These are phyloP conservation scores for Tulasnella sp. DNA, from an alignment of 768 basidiomycete species.

Conservation along the genomic window DNA sequence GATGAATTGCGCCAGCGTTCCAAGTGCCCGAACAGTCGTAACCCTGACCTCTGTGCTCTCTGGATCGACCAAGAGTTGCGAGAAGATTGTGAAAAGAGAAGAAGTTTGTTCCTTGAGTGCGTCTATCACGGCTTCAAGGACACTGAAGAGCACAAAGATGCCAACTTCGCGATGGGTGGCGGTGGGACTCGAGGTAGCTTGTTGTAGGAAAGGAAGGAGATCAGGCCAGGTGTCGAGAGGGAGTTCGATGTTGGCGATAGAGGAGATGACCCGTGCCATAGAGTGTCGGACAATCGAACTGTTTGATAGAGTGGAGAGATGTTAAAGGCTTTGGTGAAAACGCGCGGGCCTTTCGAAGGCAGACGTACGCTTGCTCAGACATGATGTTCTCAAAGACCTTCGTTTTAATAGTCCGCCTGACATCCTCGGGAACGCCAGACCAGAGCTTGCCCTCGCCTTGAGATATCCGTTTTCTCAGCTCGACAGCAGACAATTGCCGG, in stretches of 20 bases:
- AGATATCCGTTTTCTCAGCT: constrained; percentile 83
- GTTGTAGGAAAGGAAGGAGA: constrained; percentile 78
- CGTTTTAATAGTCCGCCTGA: constrained; percentile 74
- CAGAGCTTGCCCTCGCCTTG: constrained; percentile 75
- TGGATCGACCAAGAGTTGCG: constrained; percentile 58
- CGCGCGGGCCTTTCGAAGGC: constrained; percentile 9
- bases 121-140: constrained; percentile 85
- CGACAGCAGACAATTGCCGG: constrained; percentile 93
- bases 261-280: constrained; percentile 82
- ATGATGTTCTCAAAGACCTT: constrained; percentile 71
- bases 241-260: constrained; percentile 84
- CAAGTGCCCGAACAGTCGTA: constrained; percentile 83
- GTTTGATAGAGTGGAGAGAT: constrained; percentile 20
- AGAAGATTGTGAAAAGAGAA: constrained; percentile 71
- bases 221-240: constrained; percentile 68
- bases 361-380: constrained; percentile 61
- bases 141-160: constrained; percentile 77
- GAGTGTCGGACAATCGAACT: constrained; percentile 90
- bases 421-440: constrained; percentile 52
- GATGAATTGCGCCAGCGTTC: constrained; percentile 87
- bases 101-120: constrained; percentile 69
- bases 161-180: constrained; percentile 84
- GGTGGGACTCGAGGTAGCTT: constrained; percentile 55
- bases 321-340: constrained; percentile 8
- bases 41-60: constrained; percentile 85